Base-by-base conservation (phyloP, 495 filamentous ascomycete species). In the Neurospora sp. region DNA sequence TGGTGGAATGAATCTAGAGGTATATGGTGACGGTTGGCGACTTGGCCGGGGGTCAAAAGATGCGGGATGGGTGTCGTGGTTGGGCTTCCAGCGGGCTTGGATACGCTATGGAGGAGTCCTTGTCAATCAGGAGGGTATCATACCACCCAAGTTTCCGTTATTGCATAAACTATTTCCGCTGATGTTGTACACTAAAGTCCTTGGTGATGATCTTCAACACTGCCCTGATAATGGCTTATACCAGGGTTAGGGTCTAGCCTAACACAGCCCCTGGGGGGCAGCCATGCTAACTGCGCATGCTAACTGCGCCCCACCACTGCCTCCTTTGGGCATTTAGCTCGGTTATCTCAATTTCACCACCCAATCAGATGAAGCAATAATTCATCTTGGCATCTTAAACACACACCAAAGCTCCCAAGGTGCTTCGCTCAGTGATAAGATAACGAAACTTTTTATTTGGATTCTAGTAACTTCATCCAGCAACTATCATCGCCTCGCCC, bases 381-480 rank as follows among this genome's bases (percentile, higher is more conserved):
- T 24, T 24, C 10, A 24, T 31, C 48, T 59, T 62, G 24, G 48
- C 48, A 17, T n/a, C 42, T n/a, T n/a, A 43, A 15, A 28, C 24
- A 54, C 45, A 11, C 7, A 28, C 24, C 48, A 9, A 45, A 34
- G 54, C 54, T 66, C 54, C 24, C 54, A 31, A 66, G 54, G 54
- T 66, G 28, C 54, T 66, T 66, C 54, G 54, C 28, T 66, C 21
- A 0, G 28, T 69, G 74, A 76, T 76, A 76, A 76, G 74, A 76
- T 76, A 76, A 76, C 21, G 59, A 73, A 76, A 71, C 72, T 71
- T 75, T 76, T 75, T 76, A 72, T 69, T 71, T 62, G 38, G 17
- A 72, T 69, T 38, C 6, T n/a, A 62, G 13, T 15, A 34, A 66
- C 5, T 66, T 66, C 28, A 66, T 66, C 54, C 54, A 24, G 38